A percentile compares a stretch with the other conserved stretches of the same genome.
Conservation (phyloP, 208 protist genomes). For the Trypanosoma cruzi region DNA sequence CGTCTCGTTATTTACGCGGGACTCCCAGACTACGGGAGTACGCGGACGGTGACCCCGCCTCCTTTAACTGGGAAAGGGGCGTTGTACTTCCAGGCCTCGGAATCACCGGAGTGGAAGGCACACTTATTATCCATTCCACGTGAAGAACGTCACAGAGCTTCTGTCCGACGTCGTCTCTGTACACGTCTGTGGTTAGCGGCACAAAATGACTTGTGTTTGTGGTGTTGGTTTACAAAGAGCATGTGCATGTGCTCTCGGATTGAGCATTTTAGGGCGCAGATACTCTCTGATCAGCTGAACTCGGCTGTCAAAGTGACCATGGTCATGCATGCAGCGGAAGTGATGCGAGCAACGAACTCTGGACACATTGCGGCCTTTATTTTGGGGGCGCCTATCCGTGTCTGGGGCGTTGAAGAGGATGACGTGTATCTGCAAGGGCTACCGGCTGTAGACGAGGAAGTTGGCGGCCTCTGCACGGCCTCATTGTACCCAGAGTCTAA, state of each 20-base stretch:
- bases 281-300: slow-evolving; percentile 32
- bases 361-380: slow-evolving; percentile 83
- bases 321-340: slow-evolving; percentile 76
- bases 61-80: slow-evolving; percentile 26
- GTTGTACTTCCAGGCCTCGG: slow-evolving; percentile 63
- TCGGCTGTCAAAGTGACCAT: slow-evolving; percentile 55
- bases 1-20: slow-evolving; percentile 56
- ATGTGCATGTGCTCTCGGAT: slow-evolving; percentile 74
- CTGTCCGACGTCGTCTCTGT: slow-evolving; percentile 57
- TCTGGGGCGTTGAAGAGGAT: slow-evolving; percentile 77
- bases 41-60: neutral
- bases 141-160: slow-evolving; percentile 46
- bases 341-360: slow-evolving; percentile 86
- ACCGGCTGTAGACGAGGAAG: slow-evolving; percentile 5
- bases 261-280: slow-evolving; percentile 35
- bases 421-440: slow-evolving; percentile 43
- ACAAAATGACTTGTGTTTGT: slow-evolving; percentile 53
- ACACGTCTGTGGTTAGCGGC: slow-evolving; percentile 53
- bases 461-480: slow-evolving; percentile 19
- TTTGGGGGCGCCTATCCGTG: slow-evolving; percentile 59
- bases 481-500: slow-evolving; percentile 53
- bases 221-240: slow-evolving; percentile 70
- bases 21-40: slow-evolving; percentile 51
- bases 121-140: slow-evolving; percentile 38
- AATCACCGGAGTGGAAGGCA: slow-evolving; percentile 71